Evolutionary conservation across 2,329 filamentous ascomycete genomes (phyloP).

Genomic region (Raffaelea albimanens): DNA sequence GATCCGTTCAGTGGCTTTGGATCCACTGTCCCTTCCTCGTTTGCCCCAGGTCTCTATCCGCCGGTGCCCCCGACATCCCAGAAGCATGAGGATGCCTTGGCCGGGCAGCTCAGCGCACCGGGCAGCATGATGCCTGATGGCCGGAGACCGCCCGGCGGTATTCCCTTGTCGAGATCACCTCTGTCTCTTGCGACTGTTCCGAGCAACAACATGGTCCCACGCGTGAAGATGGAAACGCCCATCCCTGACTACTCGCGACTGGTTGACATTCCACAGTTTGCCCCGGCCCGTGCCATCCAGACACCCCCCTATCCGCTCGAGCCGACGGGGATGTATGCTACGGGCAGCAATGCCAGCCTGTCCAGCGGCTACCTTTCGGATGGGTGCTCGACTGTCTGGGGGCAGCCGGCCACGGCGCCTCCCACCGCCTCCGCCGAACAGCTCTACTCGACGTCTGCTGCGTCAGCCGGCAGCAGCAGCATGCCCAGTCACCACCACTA

Average conservation of each 20-base stretch:
- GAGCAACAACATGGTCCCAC: conserved; percentile 18
- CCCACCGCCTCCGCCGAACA: too few species aligned
- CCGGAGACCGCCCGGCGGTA: too few species aligned
- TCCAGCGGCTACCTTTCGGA: conserved; percentile 27
- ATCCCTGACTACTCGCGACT: background rate
- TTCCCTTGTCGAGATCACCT: conserved; percentile 17
- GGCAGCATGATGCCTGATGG: too few species aligned
- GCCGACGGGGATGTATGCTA: conserved; percentile 10
- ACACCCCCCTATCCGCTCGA: too few species aligned
- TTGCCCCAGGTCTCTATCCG: conserved; percentile 10
- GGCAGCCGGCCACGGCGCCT: conserved; percentile 15
- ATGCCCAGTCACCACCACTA: background rate
- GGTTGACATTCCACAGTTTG: too few species aligned
- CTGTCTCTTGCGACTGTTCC: conserved; percentile 11
- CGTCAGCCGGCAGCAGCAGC: conserved; percentile 24
- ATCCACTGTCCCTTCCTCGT: too few species aligned
- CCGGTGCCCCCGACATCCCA: conserved; percentile 15
- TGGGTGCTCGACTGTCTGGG: conserved; percentile 25
- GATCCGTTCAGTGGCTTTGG: conserved; percentile 16
- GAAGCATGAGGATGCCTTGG: too few species aligned
- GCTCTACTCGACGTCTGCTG: background rate
- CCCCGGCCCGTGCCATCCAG: background rate
- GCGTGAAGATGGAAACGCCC: conserved; percentile 29
- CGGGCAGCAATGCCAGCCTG: conserved; percentile 13
- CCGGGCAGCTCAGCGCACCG: too few species aligned